Base-by-base conservation (phyloP, 331 rosid species). In the Rosa hybrid region DNA sequence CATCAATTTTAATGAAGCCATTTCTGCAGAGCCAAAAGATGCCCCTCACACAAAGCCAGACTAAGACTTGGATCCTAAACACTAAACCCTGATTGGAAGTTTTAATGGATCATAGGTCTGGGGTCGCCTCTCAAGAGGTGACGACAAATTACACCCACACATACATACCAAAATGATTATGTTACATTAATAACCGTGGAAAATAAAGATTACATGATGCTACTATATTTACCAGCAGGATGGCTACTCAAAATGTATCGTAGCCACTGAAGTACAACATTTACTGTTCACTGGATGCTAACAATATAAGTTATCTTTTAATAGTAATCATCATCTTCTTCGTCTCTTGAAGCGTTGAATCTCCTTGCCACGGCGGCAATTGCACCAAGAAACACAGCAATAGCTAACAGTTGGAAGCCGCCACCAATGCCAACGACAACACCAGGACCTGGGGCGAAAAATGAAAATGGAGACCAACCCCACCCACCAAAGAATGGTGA, bases 401-500 rank as follows among this genome's bases (percentile, higher is more conserved):
- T 84, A 49, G 74, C 83, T 21, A 95, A 41, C 73, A 89, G 77
- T 25, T 95, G 93, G 79, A 93, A 90, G 34, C 99, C 97, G 46
- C 99, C 99, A 81, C 98, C 99, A 75, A 91, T 4, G 62, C 94
- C 98, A 64, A 95, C 54, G 14, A 90, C 99, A 23, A 91, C 96
- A 81, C 90, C 63, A 27, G 98, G 98, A 71, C 89, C 93, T 25
- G 98, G 98, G 72, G 94, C 90, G 75, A 86, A 95, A 93, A 95
- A 91, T 10, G 98, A 95, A 89, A 91, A 95, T 69, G 98, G 98
- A 12, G 99, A 91, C 98, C 97, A 95, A 53, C 98, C 98, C 94
- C 94, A 94, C 8, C 98, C 94, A 18, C 98, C 97, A 51, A 76
- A 94, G 87, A 68, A 94, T 10, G 97, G 98, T 42, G 70, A 81